Conservation (phyloP, 345 rosid species). For the Lepidium didymum region DNA sequence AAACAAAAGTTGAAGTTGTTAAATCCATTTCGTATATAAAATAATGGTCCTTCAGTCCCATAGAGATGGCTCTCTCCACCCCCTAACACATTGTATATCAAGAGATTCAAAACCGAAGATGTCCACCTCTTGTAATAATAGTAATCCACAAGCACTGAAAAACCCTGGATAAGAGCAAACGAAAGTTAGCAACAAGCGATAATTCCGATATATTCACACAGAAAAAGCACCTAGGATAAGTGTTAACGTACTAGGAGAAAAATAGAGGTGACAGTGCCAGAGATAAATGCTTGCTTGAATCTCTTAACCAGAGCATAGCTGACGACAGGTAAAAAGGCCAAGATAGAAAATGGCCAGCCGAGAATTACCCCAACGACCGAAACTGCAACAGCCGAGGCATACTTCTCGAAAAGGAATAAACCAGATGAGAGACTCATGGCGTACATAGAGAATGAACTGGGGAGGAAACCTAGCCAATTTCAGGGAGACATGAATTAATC, state of each 20-base stretch:
- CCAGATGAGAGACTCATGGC: constrained; percentile 94
- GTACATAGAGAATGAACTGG: constrained; percentile 98
- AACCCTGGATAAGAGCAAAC: constrained; percentile 42
- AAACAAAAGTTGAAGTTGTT: constrained; percentile 94
- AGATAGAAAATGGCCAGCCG: constrained; percentile 95
- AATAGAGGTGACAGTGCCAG: constrained; percentile 62
- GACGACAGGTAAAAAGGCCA: constrained; percentile 85
- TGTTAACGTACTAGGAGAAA: constrained; percentile 55
- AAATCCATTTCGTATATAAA: constrained; percentile 81
- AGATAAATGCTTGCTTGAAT: constrained; percentile 58
- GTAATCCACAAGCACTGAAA: constrained; percentile 60
- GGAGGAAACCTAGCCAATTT: constrained; percentile 65
- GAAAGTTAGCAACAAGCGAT: not conserved
- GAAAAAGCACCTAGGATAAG: not conserved
- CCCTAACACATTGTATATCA: constrained; percentile 84
- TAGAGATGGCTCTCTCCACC: constrained; percentile 99
- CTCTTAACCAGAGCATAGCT: constrained; percentile 54
- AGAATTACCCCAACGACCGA: constrained; percentile 79
- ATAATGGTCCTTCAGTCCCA: constrained; percentile 74
- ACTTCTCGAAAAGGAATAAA: constrained; percentile 75
- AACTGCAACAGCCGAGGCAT: constrained; percentile 62
- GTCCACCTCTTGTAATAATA: constrained; percentile 74
- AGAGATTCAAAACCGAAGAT: constrained; percentile 79
- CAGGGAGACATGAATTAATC: not conserved
- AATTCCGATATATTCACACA: not conserved